These are phyloP conservation scores for Fusarium haematococcum DNA, from an alignment of 2,329 filamentous ascomycete genomes.

Conservation along the genomic window DNA sequence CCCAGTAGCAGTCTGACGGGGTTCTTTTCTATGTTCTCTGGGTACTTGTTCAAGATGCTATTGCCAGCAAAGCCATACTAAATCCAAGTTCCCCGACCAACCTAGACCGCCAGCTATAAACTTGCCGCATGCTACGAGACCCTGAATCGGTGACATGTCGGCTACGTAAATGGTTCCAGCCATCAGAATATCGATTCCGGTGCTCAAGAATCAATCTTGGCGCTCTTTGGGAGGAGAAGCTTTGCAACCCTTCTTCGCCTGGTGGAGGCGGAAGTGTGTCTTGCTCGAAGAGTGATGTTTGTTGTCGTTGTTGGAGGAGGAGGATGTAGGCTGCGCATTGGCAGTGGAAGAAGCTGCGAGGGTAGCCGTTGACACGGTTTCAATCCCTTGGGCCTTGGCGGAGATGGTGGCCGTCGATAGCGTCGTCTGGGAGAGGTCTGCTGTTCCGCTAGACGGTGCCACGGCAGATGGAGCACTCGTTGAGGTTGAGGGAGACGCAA, in stretches of 20 bases:
- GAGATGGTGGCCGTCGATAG: neutral
- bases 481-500: neutral
- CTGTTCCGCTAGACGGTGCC: neutral
- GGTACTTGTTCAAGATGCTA: neutral
- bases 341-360: neutral
- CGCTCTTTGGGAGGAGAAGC: neutral
- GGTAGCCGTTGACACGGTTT: neutral
- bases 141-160: neutral
- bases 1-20: slow-evolving; percentile 27
- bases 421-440: neutral
- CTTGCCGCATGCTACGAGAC: neutral
- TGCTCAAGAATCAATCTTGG: neutral
- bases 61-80: neutral
- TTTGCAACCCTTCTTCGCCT: neutral
- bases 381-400: neutral
- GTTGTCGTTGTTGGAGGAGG: neutral
- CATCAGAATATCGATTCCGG: neutral
- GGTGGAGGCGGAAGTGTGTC: neutral
- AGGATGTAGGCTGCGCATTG: neutral
- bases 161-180: neutral
- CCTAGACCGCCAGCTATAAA: neutral
- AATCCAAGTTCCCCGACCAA: neutral
- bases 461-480: neutral
- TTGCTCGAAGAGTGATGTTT: neutral
- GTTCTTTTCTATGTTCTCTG: neutral